These are phyloP conservation scores for Epichloe brachyelytri DNA, from an alignment of 2,329 filamentous ascomycete species.

Conservation along the genomic window DNA sequence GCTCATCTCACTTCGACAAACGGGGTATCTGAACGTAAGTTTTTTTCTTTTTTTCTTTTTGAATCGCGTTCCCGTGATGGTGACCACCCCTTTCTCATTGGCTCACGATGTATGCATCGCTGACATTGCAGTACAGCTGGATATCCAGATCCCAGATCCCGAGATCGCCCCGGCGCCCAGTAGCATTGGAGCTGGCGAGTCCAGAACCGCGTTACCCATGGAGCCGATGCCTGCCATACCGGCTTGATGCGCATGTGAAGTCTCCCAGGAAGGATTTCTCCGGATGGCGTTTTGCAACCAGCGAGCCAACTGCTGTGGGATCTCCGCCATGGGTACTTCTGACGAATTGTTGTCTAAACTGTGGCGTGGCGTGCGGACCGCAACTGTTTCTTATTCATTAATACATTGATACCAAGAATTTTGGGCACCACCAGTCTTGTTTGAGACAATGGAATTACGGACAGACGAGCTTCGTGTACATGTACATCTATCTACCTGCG, in stretches of 20 bases:
- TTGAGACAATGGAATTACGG: too few relatives aligned
- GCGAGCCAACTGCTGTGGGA: too few relatives aligned
- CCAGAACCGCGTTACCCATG: slow-evolving; percentile 21
- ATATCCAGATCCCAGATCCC: slow-evolving; percentile 71
- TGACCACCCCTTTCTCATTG: neutral
- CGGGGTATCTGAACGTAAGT: slow-evolving; percentile 74
- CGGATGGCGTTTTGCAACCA: neutral
- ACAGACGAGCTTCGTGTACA: too few relatives aligned
- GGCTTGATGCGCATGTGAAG: slow-evolving; percentile 7
- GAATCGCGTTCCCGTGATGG: neutral
- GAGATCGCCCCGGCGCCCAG: slow-evolving; percentile 47
- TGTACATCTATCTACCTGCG: too few relatives aligned
- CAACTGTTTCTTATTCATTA: neutral
- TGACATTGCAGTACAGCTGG: slow-evolving; percentile 39
- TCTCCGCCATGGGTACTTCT: too few relatives aligned
- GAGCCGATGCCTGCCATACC: slow-evolving; percentile 17
- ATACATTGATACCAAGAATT: neutral
- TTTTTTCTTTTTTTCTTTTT: neutral
- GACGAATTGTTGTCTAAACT: too few relatives aligned
- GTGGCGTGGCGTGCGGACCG: neutral
- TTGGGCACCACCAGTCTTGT: too few relatives aligned
- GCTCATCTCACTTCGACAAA: slow-evolving; percentile 66
- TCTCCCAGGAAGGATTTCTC: neutral
- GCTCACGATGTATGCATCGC: neutral
- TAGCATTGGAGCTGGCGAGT: slow-evolving; percentile 26